phyloP scores from a whole-genome alignment of 108 stramenopile genomes.

The Fragilariopsis cylindrus region DNA sequence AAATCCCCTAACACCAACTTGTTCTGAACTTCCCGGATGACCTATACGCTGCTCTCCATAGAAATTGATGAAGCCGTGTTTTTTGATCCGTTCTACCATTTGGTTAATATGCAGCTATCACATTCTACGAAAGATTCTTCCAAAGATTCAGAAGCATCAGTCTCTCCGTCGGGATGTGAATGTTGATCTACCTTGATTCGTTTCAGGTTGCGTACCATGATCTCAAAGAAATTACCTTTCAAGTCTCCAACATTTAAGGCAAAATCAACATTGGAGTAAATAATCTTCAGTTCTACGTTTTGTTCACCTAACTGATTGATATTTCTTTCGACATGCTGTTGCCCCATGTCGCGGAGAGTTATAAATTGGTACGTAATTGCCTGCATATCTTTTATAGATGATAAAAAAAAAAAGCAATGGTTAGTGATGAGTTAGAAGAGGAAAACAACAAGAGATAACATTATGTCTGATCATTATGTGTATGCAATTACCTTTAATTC shows the following conservation, averaged over 20 bases:
- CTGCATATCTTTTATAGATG: conserved; percentile 67
- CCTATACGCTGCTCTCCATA: conserved; percentile 89
- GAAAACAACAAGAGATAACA: background rate
- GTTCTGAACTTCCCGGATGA: conserved; percentile 45
- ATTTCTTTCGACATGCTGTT: conserved; percentile 26
- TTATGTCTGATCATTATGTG: background rate
- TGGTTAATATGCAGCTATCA: conserved; percentile 45
- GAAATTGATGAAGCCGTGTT: conserved; percentile 82
- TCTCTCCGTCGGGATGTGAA: too few relatives aligned
- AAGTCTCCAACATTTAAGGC: conserved; percentile 49
- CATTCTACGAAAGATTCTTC: conserved; percentile 48
- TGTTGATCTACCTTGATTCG: conserved; percentile 40
- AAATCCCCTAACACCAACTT: conserved; percentile 74
- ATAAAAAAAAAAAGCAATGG: too few relatives aligned
- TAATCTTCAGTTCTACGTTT: conserved; percentile 39
- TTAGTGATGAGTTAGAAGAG: background rate
- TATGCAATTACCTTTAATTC: conserved; percentile 37
- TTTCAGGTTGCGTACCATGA: conserved; percentile 54
- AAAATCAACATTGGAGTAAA: conserved; percentile 31
- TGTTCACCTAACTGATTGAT: conserved; percentile 34
- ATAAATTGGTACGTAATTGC: conserved; percentile 88
- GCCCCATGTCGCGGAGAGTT: conserved; percentile 54
- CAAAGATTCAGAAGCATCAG: background rate
- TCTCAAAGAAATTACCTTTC: conserved; percentile 74
- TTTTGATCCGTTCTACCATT: conserved; percentile 55